A percentile compares a stretch with the other conserved stretches of the same genome.
Conservation (phyloP, 225 moss, liverwort and hornwort species). For the Polytrichum formosum region DNA sequence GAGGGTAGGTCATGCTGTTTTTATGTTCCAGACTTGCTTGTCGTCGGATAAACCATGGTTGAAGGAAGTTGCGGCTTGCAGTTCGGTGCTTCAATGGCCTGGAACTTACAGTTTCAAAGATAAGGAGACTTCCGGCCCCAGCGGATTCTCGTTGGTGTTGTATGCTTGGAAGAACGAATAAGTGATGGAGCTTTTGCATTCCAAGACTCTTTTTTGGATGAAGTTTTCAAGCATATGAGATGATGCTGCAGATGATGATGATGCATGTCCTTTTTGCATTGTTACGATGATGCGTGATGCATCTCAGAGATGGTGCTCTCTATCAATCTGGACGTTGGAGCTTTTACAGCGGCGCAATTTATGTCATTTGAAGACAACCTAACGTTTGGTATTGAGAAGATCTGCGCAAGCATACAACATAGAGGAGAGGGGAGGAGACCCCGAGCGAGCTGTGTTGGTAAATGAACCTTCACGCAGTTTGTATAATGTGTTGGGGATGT, state of each 20-base stretch:
- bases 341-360: constrained; percentile 2
- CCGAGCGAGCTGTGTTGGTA: constrained; percentile 1
- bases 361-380: constrained; percentile 12
- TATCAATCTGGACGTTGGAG: constrained; percentile 27
- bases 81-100: constrained; percentile 63
- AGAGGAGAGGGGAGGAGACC: constrained; percentile 7
- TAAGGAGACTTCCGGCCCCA: constrained; percentile 48
- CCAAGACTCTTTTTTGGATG: neutral
- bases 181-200: neutral
- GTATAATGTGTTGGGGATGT: constrained; percentile 32
- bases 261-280: constrained; percentile 2
- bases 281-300: constrained; percentile 3
- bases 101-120: constrained; percentile 64
- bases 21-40: constrained; percentile 67
- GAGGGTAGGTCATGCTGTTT: constrained; percentile 53
- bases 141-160: constrained; percentile 56
- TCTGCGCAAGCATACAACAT: constrained; percentile 13
- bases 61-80: constrained; percentile 59
- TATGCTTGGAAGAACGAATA: constrained; percentile 66
- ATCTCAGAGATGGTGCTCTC: neutral
- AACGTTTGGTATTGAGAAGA: constrained; percentile 19
- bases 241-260: constrained; percentile 1
- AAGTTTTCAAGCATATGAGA: neutral
- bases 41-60: constrained; percentile 65
- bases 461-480: constrained; percentile 12